Evolutionary conservation across 306 rosid genomes (phyloP), one percentile per base, ranked within the genome.

Genomic region (Senna tora): DNA sequence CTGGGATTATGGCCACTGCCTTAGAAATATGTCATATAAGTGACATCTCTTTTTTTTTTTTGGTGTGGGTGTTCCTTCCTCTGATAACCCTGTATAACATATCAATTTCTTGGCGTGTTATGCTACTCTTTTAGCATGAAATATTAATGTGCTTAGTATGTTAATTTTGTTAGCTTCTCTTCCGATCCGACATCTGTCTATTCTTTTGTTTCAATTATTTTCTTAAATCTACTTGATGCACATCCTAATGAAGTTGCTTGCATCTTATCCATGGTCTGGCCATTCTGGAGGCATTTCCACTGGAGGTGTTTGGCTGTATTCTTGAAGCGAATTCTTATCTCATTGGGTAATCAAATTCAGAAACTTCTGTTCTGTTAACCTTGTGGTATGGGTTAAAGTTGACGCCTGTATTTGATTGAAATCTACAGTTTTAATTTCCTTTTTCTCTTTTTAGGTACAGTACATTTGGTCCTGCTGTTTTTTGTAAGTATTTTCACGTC

Each of bases 201-300:
- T 67, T 41, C 3, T 4, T 52, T 32, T 19, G 5, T 42, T 78
- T 51, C 25, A 20, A 17, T 60, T 60, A 52, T 62, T 22, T 52
- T 28, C 67, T 62, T 43, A 3, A 30, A 17, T 43, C 60, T 85
- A 12, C 7, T 17, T 60, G 22, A 69, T 54, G 52, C 75, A 69
- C 51, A 65, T 67, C 80, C 87, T 89, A 84, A 89, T 83, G 90
- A 81, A 65, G 62, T 77, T 83, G 83, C 84, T 87, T 87, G 71
- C 85, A 83, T 87, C 85, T 82, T 87, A 83, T 84, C 77, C 89
- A 84, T 89, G 88, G 82, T 75, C 57, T 86, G 78, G 65, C 77
- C 81, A 57, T 74, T 75, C 71, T 71, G 88, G 88, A 84, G 88
- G 88, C 90, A 81, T 77, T 75, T 65, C 84, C 87, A 70, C 41